These are phyloP conservation scores for Ganoderma multipileum DNA, from an alignment of 1,284 basidiomycete species.

Conservation along the genomic window DNA sequence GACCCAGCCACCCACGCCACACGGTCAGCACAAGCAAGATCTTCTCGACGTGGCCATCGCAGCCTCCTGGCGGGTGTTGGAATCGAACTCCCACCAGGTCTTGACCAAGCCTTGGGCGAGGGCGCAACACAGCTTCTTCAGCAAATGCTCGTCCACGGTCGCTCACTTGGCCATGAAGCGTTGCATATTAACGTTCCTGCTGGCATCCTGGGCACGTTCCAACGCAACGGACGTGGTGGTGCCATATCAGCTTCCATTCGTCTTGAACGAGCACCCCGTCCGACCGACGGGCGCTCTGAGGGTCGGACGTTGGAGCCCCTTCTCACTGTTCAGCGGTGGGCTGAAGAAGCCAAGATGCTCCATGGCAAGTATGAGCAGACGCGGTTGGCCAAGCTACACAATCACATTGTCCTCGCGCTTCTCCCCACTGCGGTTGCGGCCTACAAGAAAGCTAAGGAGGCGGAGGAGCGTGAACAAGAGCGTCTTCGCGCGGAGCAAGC, in stretches of 20 bases:
- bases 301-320: conserved; percentile 77
- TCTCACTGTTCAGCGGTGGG: conserved; percentile 89
- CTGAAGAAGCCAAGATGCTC: conserved; percentile 86
- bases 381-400: conserved; percentile 71
- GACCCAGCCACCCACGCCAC: conserved; percentile 60
- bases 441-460: conserved; percentile 54
- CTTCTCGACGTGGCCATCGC: conserved; percentile 63
- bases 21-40: conserved; percentile 56
- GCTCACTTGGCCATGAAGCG: conserved; percentile 60
- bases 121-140: conserved; percentile 87
- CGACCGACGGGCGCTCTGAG: conserved; percentile 54
- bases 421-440: conserved; percentile 81
- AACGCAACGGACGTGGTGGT: conserved; percentile 53
- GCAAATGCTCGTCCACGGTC: conserved; percentile 70
- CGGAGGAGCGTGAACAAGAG: conserved; percentile 53
- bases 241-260: conserved; percentile 62
- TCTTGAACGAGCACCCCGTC: conserved; percentile 62
- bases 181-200: conserved; percentile 77
- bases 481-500: conserved; percentile 49
- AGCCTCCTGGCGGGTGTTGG: conserved; percentile 52
- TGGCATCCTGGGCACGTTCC: conserved; percentile 61
- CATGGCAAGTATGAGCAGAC: conserved; percentile 77
- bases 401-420: conserved; percentile 82
- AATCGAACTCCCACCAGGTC: conserved; percentile 70
- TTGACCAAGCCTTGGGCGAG: conserved; percentile 85